A percentile compares a stretch with the other conserved stretches of the same genome.
Conservation (phyloP, 148 eudicot species). For the Limonium bicolor region DNA sequence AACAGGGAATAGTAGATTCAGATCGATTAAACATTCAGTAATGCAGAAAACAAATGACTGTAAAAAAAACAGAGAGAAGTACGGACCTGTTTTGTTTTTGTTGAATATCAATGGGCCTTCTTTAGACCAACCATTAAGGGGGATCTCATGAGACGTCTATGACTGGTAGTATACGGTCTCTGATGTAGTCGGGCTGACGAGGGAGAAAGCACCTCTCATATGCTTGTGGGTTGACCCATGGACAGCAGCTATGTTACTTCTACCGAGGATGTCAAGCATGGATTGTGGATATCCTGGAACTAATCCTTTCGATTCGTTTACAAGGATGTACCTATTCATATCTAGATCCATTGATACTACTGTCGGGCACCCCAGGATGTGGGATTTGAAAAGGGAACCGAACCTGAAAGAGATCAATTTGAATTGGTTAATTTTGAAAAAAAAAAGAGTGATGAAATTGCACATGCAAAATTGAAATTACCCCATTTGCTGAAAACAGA, state of each 20-base stretch:
- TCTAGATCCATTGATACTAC: constrained; percentile 90
- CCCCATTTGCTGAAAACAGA: too few species aligned
- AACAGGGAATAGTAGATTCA: not conserved
- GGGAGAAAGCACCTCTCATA: constrained; percentile 89
- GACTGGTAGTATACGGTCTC: constrained; percentile 56
- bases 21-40: not conserved
- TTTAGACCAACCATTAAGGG: constrained; percentile 58
- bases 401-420: constrained; percentile 20
- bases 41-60: not conserved
- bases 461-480: constrained; percentile 1
- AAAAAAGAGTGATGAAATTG: not conserved
- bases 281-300: constrained; percentile 95
- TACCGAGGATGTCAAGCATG: constrained; percentile 82
- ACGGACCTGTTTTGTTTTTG: constrained; percentile 39
- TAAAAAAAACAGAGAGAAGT: not conserved
- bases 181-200: constrained; percentile 74
- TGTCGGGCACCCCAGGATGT: constrained; percentile 88
- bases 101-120: constrained; percentile 77
- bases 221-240: constrained; percentile 91
- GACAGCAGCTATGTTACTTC: constrained; percentile 93
- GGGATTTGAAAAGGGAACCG: constrained; percentile 86
- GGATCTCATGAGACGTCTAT: constrained; percentile 74
- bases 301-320: constrained; percentile 83
- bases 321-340: constrained; percentile 55
- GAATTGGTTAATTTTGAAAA: not conserved